Evolutionary conservation across 768 basidiomycete species (phyloP).

Genomic region (Rhizopogon sp.): DNA sequence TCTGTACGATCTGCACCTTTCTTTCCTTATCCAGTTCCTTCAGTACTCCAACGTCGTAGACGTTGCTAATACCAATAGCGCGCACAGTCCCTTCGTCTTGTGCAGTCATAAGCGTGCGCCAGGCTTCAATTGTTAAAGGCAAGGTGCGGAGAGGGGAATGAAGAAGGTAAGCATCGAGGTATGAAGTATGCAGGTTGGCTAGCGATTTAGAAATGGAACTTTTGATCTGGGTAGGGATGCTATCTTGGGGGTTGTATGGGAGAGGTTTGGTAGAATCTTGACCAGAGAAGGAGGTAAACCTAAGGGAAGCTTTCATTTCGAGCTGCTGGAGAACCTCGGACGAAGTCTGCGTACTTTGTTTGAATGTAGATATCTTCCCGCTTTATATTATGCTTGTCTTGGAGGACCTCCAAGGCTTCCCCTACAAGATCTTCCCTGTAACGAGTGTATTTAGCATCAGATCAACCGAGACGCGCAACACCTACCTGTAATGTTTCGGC

Average conservation of each 20-base stretch:
- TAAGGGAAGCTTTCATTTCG: slow-evolving; percentile 20
- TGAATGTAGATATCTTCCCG: slow-evolving; percentile 74
- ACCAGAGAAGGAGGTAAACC: slow-evolving; percentile 70
- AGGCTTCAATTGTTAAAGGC: slow-evolving; percentile 63
- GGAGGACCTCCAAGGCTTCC: slow-evolving; percentile 55
- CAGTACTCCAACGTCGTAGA: slow-evolving; percentile 59
- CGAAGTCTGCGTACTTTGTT: slow-evolving; percentile 53
- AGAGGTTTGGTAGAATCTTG: slow-evolving; percentile 68
- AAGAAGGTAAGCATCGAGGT: slow-evolving; percentile 74
- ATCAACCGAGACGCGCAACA: not conserved
- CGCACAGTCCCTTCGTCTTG: slow-evolving; percentile 62
- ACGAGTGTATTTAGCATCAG: not conserved
- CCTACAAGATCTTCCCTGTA: slow-evolving; percentile 78
- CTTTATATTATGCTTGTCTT: slow-evolving; percentile 52
- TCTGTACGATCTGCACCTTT: slow-evolving; percentile 73
- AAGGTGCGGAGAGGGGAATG: slow-evolving; percentile 67
- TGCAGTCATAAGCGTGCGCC: slow-evolving; percentile 53
- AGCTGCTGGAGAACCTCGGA: not conserved
- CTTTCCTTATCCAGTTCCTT: slow-evolving; percentile 46
- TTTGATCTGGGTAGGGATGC: slow-evolving; percentile 54
- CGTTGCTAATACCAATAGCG: slow-evolving; percentile 73
- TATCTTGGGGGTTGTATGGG: slow-evolving; percentile 59
- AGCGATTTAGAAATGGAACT: slow-evolving; percentile 63
- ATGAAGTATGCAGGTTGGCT: slow-evolving; percentile 61
- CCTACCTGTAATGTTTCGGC: slow-evolving; percentile 67